Conservation (phyloP, 1,284 basidiomycete genomes). For the Microbotryum silenes-acaulis region DNA sequence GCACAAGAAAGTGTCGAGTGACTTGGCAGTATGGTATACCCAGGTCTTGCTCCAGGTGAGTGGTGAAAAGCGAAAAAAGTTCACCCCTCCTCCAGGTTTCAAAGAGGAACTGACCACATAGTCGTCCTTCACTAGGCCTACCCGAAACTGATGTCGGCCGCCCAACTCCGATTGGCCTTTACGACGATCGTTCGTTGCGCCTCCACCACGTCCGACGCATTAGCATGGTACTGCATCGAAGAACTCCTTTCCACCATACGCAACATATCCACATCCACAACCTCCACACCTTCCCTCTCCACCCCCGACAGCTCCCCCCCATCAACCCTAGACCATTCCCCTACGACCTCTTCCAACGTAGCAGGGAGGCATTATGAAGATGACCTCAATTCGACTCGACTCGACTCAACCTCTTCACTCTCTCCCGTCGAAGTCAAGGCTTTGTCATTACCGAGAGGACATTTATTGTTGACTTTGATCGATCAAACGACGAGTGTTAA, state of each 20-base stretch:
- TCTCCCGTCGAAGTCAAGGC: slow-evolving; percentile 14
- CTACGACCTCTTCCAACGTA: background rate
- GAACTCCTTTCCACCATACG: slow-evolving; percentile 17
- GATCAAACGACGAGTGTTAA: slow-evolving; percentile 29
- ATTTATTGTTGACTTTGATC: slow-evolving; percentile 29
- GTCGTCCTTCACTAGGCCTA: slow-evolving; percentile 8
- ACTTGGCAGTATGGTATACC: slow-evolving; percentile 28
- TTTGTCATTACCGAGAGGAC: slow-evolving; percentile 20
- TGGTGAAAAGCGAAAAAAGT: too few relatives aligned
- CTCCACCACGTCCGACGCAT: slow-evolving; percentile 19
- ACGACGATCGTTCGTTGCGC: slow-evolving; percentile 25
- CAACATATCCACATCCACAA: slow-evolving; percentile 1
- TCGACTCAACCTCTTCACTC: slow-evolving; percentile 4
- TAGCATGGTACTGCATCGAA: slow-evolving; percentile 28
- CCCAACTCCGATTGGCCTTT: slow-evolving; percentile 32
- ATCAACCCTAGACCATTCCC: background rate
- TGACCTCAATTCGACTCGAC: background rate
- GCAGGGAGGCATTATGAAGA: too few relatives aligned
- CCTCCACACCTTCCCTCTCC: background rate
- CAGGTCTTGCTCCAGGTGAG: slow-evolving; percentile 22
- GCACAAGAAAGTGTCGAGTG: slow-evolving; percentile 13
- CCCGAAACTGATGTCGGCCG: slow-evolving; percentile 20
- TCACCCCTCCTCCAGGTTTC: too few relatives aligned
- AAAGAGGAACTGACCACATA: background rate
- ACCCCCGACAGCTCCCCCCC: background rate